Conservation (phyloP, 75 land plant genomes). For the Pseudotsuga menziesii region DNA sequence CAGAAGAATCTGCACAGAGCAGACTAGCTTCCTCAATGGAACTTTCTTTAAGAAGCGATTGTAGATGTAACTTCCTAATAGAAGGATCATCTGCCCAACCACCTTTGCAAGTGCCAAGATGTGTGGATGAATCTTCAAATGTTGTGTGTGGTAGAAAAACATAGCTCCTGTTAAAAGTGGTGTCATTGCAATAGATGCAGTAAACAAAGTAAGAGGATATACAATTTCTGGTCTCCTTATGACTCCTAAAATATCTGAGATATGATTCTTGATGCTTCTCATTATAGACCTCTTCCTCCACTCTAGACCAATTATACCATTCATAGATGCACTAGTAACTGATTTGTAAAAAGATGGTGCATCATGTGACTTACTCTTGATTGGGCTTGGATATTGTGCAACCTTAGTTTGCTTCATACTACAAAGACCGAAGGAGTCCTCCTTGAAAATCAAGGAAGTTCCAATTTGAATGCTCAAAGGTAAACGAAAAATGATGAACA, state of each 20-base stretch:
- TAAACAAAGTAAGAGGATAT: conserved; percentile 56
- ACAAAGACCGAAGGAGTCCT: conserved; percentile 44
- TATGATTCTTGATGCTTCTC: conserved; percentile 25
- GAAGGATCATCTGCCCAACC: too few relatives aligned
- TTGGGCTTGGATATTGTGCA: background rate
- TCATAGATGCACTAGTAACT: too few relatives aligned
- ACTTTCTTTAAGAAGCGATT: too few relatives aligned
- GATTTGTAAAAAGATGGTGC: too few relatives aligned
- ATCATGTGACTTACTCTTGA: too few relatives aligned
- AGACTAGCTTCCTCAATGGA: too few relatives aligned
- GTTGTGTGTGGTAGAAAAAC: conserved; percentile 81
- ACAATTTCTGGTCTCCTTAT: conserved; percentile 44
- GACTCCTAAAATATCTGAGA: conserved; percentile 34
- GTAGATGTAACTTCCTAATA: too few relatives aligned
- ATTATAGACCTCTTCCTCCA: too few relatives aligned
- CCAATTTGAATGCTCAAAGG: conserved; percentile 43
- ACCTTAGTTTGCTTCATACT: conserved; percentile 8
- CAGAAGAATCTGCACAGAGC: too few relatives aligned
- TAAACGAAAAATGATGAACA: conserved; percentile 50
- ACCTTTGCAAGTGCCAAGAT: conserved; percentile 67
- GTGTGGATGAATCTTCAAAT: conserved; percentile 48
- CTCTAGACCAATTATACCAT: too few relatives aligned
- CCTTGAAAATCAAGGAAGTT: conserved; percentile 31
- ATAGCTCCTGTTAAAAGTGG: conserved; percentile 58
- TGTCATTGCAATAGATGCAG: conserved; percentile 54